A percentile compares a stretch with the other conserved stretches of the same genome.
Evolutionary conservation across 805 yeast species (phyloP).

Genomic region (Candida glaebosa): DNA sequence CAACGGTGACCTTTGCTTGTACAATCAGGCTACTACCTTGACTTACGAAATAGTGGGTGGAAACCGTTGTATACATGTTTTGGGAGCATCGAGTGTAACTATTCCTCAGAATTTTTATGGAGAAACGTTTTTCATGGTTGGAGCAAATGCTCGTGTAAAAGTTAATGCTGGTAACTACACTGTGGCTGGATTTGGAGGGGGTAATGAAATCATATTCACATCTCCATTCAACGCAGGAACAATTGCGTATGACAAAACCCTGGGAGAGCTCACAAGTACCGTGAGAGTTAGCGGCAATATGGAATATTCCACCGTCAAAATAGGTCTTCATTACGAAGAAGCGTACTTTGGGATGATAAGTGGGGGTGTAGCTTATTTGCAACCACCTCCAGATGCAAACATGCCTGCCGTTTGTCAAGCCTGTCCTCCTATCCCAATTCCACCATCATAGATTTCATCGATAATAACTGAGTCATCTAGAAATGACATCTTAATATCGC

Average conservation of each 20-base stretch:
- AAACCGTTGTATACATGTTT: conserved; percentile 23
- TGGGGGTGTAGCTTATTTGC: too few relatives aligned
- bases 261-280: conserved; percentile 18
- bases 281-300: too few relatives aligned
- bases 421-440: too few relatives aligned
- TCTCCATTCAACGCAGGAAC: conserved; percentile 12
- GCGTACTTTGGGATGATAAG: too few relatives aligned
- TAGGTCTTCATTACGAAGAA: too few relatives aligned
- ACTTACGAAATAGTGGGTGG: too few relatives aligned
- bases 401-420: too few relatives aligned
- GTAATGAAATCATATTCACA: conserved; percentile 19
- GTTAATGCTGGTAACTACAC: conserved; percentile 13
- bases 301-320: too few relatives aligned
- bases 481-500: too few relatives aligned
- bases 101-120: conserved; percentile 12
- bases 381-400: too few relatives aligned
- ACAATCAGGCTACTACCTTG: conserved; percentile 15
- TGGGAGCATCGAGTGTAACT: conserved; percentile 12
- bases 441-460: conserved; percentile 1
- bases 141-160: conserved; percentile 14
- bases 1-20: conserved; percentile 26
- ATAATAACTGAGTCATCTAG: too few relatives aligned
- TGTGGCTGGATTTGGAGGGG: conserved; percentile 24
- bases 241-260: conserved; percentile 10
- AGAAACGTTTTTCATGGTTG: conserved; percentile 16